Evolutionary conservation across 2,329 filamentous ascomycete genomes (phyloP).

Genomic region (Coleophoma cylindrospora): DNA sequence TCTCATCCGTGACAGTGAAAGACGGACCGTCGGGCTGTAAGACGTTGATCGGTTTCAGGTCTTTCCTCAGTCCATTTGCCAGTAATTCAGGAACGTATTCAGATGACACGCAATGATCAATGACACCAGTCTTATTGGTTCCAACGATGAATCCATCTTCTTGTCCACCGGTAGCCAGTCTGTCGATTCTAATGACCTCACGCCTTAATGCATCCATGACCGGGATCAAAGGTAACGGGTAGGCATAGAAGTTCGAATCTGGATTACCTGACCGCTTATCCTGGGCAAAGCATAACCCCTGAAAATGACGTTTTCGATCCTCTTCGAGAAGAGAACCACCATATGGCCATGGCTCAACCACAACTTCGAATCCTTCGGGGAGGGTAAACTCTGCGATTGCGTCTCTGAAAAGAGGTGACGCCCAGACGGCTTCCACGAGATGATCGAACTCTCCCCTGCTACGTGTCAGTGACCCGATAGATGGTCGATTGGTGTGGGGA

Average conservation of each 20-base stretch:
- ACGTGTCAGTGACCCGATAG: too few species aligned
- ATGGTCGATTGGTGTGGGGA: background rate
- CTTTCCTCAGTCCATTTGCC: slow-evolving; percentile 31
- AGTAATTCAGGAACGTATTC: slow-evolving; percentile 37
- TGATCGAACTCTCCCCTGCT: slow-evolving; percentile 38
- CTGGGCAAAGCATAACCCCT: slow-evolving; percentile 47
- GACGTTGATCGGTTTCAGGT: slow-evolving; percentile 56
- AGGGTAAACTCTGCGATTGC: slow-evolving; percentile 45
- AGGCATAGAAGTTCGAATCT: slow-evolving; percentile 50
- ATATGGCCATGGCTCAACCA: slow-evolving; percentile 50
- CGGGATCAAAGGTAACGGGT: slow-evolving; percentile 41
- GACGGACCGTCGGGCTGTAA: slow-evolving; percentile 58
- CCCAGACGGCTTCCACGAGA: slow-evolving; percentile 42
- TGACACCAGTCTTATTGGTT: slow-evolving; percentile 36
- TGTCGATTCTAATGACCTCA: slow-evolving; percentile 42
- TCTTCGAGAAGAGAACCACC: slow-evolving; percentile 43
- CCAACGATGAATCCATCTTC: slow-evolving; percentile 35
- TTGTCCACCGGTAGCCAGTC: slow-evolving; percentile 31
- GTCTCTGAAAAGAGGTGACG: slow-evolving; percentile 45
- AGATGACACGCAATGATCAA: slow-evolving; percentile 31
- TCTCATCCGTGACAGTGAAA: slow-evolving; percentile 44
- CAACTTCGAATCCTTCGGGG: slow-evolving; percentile 49
- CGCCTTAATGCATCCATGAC: slow-evolving; percentile 41
- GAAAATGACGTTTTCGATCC: slow-evolving; percentile 44
- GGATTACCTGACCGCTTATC: slow-evolving; percentile 39